Conservation (phyloP, 2,329 filamentous ascomycete species). For the Pseudogymnoascus sp. region DNA sequence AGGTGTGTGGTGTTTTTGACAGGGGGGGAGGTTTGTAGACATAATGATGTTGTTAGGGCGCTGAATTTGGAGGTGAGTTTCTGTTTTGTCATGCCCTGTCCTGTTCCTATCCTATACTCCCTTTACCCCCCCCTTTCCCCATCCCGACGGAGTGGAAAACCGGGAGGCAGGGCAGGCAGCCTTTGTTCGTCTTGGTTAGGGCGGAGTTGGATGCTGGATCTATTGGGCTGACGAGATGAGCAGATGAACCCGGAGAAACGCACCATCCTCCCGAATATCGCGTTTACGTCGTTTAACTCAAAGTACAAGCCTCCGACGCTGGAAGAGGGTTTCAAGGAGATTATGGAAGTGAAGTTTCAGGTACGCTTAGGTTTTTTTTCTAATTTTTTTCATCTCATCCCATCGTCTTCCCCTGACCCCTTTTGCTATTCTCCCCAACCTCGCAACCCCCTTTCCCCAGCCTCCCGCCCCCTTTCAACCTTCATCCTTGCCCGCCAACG, state of each 20-base stretch:
- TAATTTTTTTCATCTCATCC: background rate
- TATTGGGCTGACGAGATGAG: constrained; percentile 7
- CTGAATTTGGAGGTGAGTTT: constrained; percentile 39
- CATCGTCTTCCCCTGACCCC: background rate
- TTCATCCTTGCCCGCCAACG: background rate
- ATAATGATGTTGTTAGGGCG: constrained; percentile 80
- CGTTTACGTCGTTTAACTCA: constrained; percentile 67
- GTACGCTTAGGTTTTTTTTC: constrained; percentile 36
- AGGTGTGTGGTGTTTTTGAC: constrained; percentile 45
- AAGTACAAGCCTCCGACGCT: constrained; percentile 64
- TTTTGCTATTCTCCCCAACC: background rate
- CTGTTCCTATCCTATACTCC: no score
- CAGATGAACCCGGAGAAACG: constrained; percentile 78
- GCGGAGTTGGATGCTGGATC: no score
- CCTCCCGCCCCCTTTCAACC: background rate
- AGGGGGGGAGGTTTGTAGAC: constrained; percentile 45
- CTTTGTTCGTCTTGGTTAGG: no score
- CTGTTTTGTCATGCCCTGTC: background rate
- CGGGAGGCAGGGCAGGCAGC: no score
- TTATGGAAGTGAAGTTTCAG: constrained; percentile 66
- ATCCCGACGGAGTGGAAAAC: no score
- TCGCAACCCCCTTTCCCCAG: background rate
- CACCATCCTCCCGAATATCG: constrained; percentile 63
- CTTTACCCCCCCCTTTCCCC: no score
- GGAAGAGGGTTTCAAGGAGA: constrained; percentile 76